A percentile compares a stretch with the other conserved stretches of the same genome.
Evolutionary conservation across 345 rosid species (phyloP).

Genomic region (Sisymbrium irio): DNA sequence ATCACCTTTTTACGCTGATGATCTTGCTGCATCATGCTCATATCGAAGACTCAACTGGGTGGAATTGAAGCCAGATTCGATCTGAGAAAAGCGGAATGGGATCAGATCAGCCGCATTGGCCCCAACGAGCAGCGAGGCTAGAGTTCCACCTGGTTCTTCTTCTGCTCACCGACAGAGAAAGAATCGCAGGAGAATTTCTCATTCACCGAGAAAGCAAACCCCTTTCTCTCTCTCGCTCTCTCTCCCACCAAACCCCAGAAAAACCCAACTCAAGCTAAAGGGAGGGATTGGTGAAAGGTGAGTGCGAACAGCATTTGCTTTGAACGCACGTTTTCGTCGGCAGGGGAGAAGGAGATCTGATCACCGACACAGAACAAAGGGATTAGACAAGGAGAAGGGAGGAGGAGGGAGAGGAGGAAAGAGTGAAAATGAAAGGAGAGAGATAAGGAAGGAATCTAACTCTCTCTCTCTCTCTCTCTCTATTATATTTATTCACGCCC

Average conservation of each 20-base stretch:
- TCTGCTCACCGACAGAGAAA: constrained; percentile 45
- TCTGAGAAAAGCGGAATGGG: background rate
- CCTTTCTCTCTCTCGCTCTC: background rate
- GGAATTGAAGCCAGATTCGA: background rate
- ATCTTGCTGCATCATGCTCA: constrained; percentile 62
- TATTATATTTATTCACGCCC: no score
- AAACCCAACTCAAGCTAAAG: constrained; percentile 27
- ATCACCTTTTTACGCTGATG: constrained; percentile 70
- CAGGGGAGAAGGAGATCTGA: constrained; percentile 41
- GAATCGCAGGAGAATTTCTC: constrained; percentile 45
- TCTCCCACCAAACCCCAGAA: constrained; percentile 1
- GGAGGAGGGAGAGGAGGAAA: background rate
- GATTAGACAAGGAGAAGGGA: background rate
- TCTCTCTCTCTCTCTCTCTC: no score
- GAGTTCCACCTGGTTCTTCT: constrained; percentile 53
- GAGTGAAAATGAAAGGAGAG: constrained; percentile 24
- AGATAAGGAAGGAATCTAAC: constrained; percentile 40
- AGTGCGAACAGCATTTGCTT: constrained; percentile 32
- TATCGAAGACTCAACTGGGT: background rate
- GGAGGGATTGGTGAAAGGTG: constrained; percentile 25
- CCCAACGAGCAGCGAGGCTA: constrained; percentile 63
- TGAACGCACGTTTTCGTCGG: constrained; percentile 29
- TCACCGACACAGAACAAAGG: constrained; percentile 49
- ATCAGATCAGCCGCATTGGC: constrained; percentile 72
- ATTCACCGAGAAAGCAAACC: constrained; percentile 31